Evolutionary conservation across 73 alveolate genomes (phyloP), one percentile per base, ranked within the genome.

Genomic region (Paramecium tetraurelia): DNA sequence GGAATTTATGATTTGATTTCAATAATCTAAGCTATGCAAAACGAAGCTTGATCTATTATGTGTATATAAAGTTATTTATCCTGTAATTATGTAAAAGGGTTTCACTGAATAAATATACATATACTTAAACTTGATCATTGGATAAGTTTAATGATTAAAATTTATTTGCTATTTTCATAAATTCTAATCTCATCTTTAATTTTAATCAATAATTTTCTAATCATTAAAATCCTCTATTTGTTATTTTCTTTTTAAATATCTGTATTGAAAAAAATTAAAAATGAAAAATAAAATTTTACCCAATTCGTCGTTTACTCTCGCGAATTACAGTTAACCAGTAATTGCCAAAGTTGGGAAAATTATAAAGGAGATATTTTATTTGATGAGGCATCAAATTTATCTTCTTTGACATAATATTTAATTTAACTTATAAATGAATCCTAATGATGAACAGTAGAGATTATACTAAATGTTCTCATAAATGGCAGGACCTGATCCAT

Each of bases 371-470:
- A 53, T 20, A 16, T 22, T 53, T 53, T 53, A 22, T 16, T 53
- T 53, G 69, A 53, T 53, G 69, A 53, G 69, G 33, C 31, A 53
- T 8, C 35, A 53, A 53, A 53, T 53, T 53, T 53, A 53, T 18
- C 29, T 53, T 53, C 31, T n/a, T 53, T 53, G 35, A 53, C 69
- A 53, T 53, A 53, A 53, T 53, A 53, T 18, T 53, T 53, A 18
- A 53, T 53, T 53, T 53, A 53, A 53, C 69, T 63, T 1, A 22
- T 63, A 31, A 63, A 80, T 80, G 90, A 80, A 80, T 80, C 90
- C 90, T 11, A 80, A 80, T 48, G 90, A 80, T 35, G 90, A 80
- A 22, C 50, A 80, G 57, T 80, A 80, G 75, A 80, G 72, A 41
- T 9, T 80, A 7, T 44, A 31, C 46, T 35, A 80, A 35, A 80